A percentile compares a stretch with the other conserved stretches of the same genome.
Conservation (phyloP, 1,284 basidiomycete genomes). For the Cryptococcus depauperatus region DNA sequence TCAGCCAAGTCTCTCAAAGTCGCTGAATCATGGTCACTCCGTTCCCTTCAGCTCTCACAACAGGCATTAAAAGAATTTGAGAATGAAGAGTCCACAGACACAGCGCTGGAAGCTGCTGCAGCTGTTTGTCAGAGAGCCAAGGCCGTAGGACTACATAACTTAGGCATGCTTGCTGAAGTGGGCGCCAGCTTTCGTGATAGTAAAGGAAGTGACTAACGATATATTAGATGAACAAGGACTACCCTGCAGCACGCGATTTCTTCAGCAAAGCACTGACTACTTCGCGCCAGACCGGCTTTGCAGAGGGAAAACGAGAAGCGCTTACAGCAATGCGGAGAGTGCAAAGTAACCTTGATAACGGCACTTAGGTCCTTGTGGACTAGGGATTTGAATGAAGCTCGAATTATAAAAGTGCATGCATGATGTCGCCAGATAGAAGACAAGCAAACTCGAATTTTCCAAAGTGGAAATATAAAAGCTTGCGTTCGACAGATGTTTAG, state of each 20-base stretch:
- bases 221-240: slow-evolving; percentile 33
- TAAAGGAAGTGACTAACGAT: not conserved
- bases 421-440: no score
- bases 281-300: slow-evolving; percentile 31
- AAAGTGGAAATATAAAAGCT: no score
- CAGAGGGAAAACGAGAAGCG: slow-evolving; percentile 37
- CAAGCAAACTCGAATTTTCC: no score
- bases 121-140: slow-evolving; percentile 32
- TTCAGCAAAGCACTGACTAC: slow-evolving; percentile 26
- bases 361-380: no score
- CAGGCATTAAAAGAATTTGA: slow-evolving; percentile 16
- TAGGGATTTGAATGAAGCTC: no score
- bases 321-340: slow-evolving; percentile 30
- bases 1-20: slow-evolving; percentile 31
- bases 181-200: slow-evolving; percentile 7
- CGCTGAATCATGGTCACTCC: slow-evolving; percentile 38
- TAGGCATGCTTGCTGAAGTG: slow-evolving; percentile 44
- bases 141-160: slow-evolving; percentile 37
- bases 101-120: slow-evolving; percentile 15
- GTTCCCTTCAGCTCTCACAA: slow-evolving; percentile 36
- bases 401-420: no score
- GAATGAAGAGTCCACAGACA: slow-evolving; percentile 6
- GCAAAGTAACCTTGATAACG: not conserved
- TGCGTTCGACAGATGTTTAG: no score
- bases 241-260: slow-evolving; percentile 21